Base-by-base conservation (phyloP, 129 eudicot species). In the Apium graveolens region DNA sequence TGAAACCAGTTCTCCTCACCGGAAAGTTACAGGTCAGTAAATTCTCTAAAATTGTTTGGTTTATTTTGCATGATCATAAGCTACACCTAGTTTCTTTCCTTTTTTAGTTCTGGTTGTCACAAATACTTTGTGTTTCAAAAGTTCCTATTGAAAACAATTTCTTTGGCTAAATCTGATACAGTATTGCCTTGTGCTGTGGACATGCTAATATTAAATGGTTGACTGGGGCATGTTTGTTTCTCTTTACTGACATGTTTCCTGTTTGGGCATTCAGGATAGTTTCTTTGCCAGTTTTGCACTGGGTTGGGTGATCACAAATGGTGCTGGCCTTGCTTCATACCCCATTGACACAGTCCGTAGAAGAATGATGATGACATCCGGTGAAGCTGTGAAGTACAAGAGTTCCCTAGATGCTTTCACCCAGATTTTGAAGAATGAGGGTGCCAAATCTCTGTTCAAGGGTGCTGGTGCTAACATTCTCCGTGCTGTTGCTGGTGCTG, bases 401-500 rank as follows among this genome's bases (percentile, higher is more conserved):
- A 76, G 79, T 37, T 76, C 79, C 10, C 12, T 76, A 7, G 79
- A 76, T 51, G 79, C 79, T 2, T 76, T 76, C 79, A 43, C 34
- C 8, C 70, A 53, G 70, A 76, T 76, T 31, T 8, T 76, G 66
- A 76, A 76, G 70, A 76, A 76, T 3, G 79, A 76, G 49, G 79
- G 79, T 31, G 70, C 70, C 44, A 76, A 76, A 38, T 76, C 79
- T 76, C 37, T 76, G 69, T 76, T 76, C 79, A 76, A 76, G 79
- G 79, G 79, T 51, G 79, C 79, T 53, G 79, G 79, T 20, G 79
- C 79, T 24, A 91, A 91, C 85, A 82, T 89, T 78, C 87, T 91
- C n/a, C 89, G 97, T 82, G 97, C 97, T 0, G 81, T 91, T 66
- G 97, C 97, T 32, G 97, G 97, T 80, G 97, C 97, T 77, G 97